phyloP scores from a whole-genome alignment of 495 filamentous ascomycete species.

The Pyronema omphalodes region DNA sequence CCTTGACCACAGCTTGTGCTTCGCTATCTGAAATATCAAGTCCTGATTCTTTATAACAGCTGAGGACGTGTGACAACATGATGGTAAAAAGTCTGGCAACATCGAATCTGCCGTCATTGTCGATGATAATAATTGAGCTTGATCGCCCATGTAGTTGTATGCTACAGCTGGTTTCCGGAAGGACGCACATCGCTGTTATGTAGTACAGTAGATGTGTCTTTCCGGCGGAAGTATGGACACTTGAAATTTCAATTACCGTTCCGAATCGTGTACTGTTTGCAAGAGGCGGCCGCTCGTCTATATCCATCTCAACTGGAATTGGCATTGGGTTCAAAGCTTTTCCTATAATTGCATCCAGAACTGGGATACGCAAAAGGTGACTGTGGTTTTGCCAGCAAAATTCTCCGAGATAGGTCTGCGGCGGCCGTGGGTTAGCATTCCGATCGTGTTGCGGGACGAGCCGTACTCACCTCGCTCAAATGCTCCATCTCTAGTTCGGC shows the following conservation, averaged over 20 bases:
- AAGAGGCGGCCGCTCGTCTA: not conserved
- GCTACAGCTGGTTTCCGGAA: not conserved
- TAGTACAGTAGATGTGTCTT: conserved; percentile 7
- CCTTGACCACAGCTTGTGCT: not conserved
- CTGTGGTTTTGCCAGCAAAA: no score
- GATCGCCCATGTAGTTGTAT: not conserved
- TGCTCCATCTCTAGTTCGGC: conserved; percentile 2
- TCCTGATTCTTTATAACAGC: not conserved
- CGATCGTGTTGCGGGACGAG: no score
- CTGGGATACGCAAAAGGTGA: not conserved
- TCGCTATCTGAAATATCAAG: not conserved
- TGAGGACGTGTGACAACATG: not conserved
- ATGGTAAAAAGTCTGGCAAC: not conserved
- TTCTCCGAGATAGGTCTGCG: no score
- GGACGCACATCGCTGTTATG: not conserved
- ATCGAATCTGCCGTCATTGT: conserved; percentile 6
- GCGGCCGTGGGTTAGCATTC: no score
- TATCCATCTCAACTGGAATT: not conserved
- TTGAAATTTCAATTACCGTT: not conserved
- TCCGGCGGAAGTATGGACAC: conserved; percentile 1
- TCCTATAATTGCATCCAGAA: not conserved
- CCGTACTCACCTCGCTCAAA: conserved; percentile 1
- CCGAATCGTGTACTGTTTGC: not conserved
- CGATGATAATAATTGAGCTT: conserved; percentile 1
- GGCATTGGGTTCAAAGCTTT: not conserved